Evolutionary conservation across 257 asterid genomes (phyloP).

Genomic region (Scutellaria minor): DNA sequence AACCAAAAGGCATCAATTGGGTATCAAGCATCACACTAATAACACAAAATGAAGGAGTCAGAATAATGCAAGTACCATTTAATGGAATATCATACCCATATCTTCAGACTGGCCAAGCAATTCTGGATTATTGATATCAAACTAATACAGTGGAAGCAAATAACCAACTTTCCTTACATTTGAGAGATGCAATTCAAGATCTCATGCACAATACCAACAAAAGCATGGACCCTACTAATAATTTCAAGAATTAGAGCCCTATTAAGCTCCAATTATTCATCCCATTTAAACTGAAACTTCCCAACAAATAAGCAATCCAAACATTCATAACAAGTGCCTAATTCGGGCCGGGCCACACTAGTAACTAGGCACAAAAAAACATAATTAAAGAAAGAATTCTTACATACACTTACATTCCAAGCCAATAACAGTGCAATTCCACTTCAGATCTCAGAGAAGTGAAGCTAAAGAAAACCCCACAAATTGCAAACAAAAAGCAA

Average conservation of each 20-base stretch:
- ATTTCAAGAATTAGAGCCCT: constrained; percentile 13
- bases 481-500: constrained; percentile 45
- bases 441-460: constrained; percentile 60
- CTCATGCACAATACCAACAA: constrained; percentile 34
- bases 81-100: constrained; percentile 35
- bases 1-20: constrained; percentile 24
- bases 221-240: constrained; percentile 31
- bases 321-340: constrained; percentile 20
- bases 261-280: constrained; percentile 31
- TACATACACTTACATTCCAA: constrained; percentile 56
- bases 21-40: constrained; percentile 38
- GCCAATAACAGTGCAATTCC: constrained; percentile 51
- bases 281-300: constrained; percentile 29
- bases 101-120: constrained; percentile 18
- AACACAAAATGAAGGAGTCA: background rate
- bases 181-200: constrained; percentile 27
- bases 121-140: background rate
- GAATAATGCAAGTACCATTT: background rate
- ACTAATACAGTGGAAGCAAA: constrained; percentile 37
- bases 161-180: constrained; percentile 29
- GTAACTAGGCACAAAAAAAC: constrained; percentile 26
- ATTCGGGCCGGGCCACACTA: constrained; percentile 14
- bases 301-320: constrained; percentile 36
- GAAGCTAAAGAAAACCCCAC: constrained; percentile 56
- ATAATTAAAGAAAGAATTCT: constrained; percentile 39